These are phyloP conservation scores for Auriscalpium microsporum DNA, from an alignment of 768 basidiomycete species.

Conservation along the genomic window DNA sequence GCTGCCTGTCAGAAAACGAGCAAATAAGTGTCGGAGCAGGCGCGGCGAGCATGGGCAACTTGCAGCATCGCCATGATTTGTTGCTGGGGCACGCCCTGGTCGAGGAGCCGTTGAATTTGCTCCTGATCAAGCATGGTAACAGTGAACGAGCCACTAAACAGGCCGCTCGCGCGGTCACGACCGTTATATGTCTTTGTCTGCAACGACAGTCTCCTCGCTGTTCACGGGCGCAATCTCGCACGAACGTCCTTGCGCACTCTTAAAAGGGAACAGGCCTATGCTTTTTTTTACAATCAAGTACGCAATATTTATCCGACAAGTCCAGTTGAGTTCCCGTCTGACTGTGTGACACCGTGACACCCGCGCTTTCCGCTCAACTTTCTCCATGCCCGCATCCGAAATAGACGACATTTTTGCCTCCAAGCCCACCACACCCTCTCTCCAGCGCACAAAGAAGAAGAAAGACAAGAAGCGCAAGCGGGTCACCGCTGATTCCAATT, in stretches of 20 bases:
- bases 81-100: constrained; percentile 10
- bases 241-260: not conserved
- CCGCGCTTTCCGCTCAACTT: not conserved
- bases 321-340: not conserved
- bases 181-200: not conserved
- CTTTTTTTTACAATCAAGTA: not conserved
- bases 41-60: not conserved
- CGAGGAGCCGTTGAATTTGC: constrained; percentile 11
- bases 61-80: constrained; percentile 15
- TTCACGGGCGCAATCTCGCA: too few species aligned
- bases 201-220: not conserved
- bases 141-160: not conserved
- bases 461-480: constrained; percentile 37
- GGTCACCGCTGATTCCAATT: constrained; percentile 13
- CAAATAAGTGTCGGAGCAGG: not conserved
- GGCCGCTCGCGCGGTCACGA: not conserved
- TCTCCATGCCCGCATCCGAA: constrained; percentile 51
- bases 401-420: constrained; percentile 80
- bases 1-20: constrained; percentile 3
- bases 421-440: constrained; percentile 13
- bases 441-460: constrained; percentile 30
- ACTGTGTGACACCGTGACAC: constrained; percentile 6
- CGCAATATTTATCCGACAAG: not conserved
- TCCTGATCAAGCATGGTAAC: constrained; percentile 5
- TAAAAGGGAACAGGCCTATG: not conserved